Percentiles rank a stretch among this genome's conserved stretches.
phyloP scores from a whole-genome alignment of 1,139 yeast species.

The Pichia inconspicua region DNA sequence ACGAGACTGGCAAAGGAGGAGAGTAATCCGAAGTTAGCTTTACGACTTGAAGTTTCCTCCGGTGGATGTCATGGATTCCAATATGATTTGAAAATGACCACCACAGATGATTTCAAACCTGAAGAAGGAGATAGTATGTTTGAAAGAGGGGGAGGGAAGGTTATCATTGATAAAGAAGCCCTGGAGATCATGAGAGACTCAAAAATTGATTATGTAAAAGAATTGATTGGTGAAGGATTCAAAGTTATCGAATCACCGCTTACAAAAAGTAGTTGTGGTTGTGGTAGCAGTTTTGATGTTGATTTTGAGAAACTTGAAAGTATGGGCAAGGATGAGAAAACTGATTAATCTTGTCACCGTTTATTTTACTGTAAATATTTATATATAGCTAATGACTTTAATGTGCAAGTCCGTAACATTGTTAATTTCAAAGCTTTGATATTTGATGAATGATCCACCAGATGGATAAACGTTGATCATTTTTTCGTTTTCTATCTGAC shows the following conservation, averaged over 20 bases:
- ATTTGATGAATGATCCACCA: conserved; percentile 18
- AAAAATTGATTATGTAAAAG: conserved; percentile 82
- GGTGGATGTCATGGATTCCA: conserved; percentile 99
- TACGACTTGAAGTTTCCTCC: conserved; percentile 79
- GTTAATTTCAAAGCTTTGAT: neutral
- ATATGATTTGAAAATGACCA: conserved; percentile 62
- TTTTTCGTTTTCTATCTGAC: conserved; percentile 8
- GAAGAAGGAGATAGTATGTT: conserved; percentile 42
- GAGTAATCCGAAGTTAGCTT: conserved; percentile 49
- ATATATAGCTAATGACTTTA: neutral
- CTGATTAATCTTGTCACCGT: neutral
- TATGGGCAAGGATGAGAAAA: conserved; percentile 4
- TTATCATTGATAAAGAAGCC: conserved; percentile 74
- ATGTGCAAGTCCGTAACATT: neutral
- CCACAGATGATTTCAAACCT: conserved; percentile 37
- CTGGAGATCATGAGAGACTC: conserved; percentile 79
- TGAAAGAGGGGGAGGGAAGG: conserved; percentile 58
- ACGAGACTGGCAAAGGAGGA: conserved; percentile 51
- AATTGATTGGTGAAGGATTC: conserved; percentile 90
- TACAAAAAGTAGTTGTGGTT: conserved; percentile 89
- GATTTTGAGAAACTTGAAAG: conserved; percentile 49
- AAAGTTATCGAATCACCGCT: conserved; percentile 86
- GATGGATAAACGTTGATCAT: conserved; percentile 22
- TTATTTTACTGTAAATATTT: neutral
- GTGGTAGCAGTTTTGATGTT: conserved; percentile 91